Conservation (phyloP, 2,329 filamentous ascomycete species). For the Pseudohalonectria lignicola region DNA sequence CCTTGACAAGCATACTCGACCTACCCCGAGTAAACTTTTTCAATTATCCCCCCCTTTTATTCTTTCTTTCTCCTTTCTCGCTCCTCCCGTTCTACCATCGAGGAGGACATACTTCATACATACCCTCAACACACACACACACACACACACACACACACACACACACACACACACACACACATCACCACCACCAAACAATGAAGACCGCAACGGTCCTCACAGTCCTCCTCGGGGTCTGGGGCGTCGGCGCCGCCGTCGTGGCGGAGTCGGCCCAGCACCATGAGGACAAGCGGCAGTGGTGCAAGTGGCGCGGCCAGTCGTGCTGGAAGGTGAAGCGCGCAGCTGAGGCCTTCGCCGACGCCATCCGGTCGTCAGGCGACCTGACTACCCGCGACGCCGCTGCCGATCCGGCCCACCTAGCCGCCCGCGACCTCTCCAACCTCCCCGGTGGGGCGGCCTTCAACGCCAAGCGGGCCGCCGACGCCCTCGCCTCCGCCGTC, state of each 20-base stretch:
- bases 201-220: slow-evolving; percentile 6
- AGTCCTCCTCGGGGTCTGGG: slow-evolving; percentile 8
- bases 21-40: no score
- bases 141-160: no score
- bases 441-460: slow-evolving; percentile 7
- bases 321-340: slow-evolving; percentile 11
- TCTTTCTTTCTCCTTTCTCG: no score
- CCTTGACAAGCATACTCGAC: no score
- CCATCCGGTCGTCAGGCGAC: neutral
- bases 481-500: slow-evolving; percentile 10
- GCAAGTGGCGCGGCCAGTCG: slow-evolving; percentile 6
- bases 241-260: slow-evolving; percentile 5
- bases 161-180: neutral
- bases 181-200: slow-evolving; percentile 3
- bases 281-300: slow-evolving; percentile 7
- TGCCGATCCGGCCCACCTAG: slow-evolving; percentile 2
- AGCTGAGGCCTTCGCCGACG: slow-evolving; percentile 7
- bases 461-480: slow-evolving; percentile 9
- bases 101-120: no score
- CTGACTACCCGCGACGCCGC: slow-evolving; percentile 1
- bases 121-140: no score
- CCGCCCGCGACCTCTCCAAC: slow-evolving; percentile 8
- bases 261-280: neutral
- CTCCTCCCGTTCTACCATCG: no score
- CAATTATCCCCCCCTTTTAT: no score